phyloP scores from a whole-genome alignment of 23 red algal species.

The Chondrus crispus region DNA sequence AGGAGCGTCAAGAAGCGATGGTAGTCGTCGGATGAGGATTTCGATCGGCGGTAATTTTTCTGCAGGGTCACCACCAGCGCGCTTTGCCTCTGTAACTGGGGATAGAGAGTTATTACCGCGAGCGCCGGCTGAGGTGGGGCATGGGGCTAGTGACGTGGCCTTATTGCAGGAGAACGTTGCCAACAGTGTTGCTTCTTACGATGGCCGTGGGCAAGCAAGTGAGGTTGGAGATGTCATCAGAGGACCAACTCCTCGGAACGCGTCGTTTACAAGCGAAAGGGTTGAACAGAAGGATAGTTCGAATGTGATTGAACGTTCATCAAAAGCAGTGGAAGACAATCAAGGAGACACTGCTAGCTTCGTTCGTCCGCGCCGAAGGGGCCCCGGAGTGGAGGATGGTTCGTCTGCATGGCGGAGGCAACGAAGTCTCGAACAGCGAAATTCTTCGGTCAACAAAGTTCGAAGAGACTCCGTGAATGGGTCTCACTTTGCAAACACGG shows the following conservation, averaged over 20 bases:
- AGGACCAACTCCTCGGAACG: background rate
- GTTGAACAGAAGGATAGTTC: background rate
- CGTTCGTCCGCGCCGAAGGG: background rate
- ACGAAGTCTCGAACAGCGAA: background rate
- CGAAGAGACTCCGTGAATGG: background rate
- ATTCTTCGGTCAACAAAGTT: background rate
- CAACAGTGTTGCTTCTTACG: constrained; percentile 11
- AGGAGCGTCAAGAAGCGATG: no score
- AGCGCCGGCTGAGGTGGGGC: no score
- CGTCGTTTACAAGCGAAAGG: constrained; percentile 57
- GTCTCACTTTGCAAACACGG: background rate
- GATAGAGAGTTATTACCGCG: no score
- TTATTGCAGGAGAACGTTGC: background rate
- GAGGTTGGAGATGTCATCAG: background rate
- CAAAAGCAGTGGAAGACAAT: constrained; percentile 42
- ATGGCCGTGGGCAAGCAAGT: constrained; percentile 1
- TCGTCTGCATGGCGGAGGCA: background rate
- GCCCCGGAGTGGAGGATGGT: background rate
- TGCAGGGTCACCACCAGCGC: no score
- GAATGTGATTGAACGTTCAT: background rate
- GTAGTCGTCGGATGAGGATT: no score
- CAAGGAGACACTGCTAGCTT: constrained; percentile 63
- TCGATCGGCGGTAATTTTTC: no score
- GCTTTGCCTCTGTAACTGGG: no score
- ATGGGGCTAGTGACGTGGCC: background rate